Conservation (phyloP, 2,329 filamentous ascomycete species). For the Tolypocladium nubicola region DNA sequence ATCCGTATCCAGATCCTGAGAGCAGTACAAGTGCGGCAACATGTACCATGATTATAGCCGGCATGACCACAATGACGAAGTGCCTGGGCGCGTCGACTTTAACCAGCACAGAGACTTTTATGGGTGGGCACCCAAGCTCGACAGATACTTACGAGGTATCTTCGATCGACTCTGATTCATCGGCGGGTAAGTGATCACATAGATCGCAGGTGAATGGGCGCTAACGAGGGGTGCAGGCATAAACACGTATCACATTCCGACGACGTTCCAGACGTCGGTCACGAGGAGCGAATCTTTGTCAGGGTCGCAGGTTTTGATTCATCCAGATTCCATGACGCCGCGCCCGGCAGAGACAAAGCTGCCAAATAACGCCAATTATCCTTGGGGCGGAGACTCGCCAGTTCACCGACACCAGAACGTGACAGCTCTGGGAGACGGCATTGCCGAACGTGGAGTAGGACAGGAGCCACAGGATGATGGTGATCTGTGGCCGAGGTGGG, state of each 20-base stretch:
- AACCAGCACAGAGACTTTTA: neutral
- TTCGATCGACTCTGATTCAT: too few species aligned
- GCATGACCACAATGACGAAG: neutral
- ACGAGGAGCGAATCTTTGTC: neutral
- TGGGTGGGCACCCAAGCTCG: neutral
- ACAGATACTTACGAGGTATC: neutral
- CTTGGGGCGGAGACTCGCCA: slow-evolving; percentile 25
- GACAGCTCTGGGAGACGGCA: slow-evolving; percentile 13
- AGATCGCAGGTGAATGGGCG: neutral
- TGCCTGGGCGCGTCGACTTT: neutral
- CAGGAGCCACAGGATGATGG: neutral
- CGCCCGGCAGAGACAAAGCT: slow-evolving; percentile 7
- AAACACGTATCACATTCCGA: slow-evolving; percentile 3
- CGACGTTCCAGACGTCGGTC: slow-evolving; percentile 10
- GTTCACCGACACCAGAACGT: slow-evolving; percentile 23
- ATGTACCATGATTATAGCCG: neutral
- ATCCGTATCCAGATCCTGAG: neutral
- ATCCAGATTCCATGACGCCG: neutral
- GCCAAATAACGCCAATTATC: slow-evolving; percentile 20
- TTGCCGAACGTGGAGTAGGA: slow-evolving; percentile 4
- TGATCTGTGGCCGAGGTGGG: slow-evolving; percentile 1
- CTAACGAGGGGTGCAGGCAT: neutral
- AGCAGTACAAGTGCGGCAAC: neutral
- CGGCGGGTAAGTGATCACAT: neutral
- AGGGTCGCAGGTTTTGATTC: neutral